Base-by-base conservation (phyloP, 192 early-diverging fungal species). In the Bifiguratus adelaidae region DNA sequence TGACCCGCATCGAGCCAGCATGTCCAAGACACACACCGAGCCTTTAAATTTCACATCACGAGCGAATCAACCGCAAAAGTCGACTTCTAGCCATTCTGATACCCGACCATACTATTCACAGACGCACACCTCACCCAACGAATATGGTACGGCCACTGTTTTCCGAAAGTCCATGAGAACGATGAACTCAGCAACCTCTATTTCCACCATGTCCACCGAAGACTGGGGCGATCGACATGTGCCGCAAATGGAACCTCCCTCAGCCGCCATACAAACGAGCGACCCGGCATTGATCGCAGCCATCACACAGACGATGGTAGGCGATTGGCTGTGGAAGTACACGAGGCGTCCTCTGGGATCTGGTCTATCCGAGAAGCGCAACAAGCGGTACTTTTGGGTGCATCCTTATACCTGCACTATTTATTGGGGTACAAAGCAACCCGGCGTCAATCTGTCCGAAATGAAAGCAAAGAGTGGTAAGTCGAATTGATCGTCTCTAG, bases 231-330 rank as follows among this genome's bases (percentile, higher is more conserved):
- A 40, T 44, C 20, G 43, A 37, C 7, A 30, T 54, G n/a, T 48
- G 47, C 29, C 62, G 42, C 19, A 41, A 45, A 1, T n/a, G 24
- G 38, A 47, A 51, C 37, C 33, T 33, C 25, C 46, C 25, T 1
- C 20, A 23, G 21, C 58, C 55, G 12, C 56, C 56, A 2, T 54
- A 50, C 21, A 44, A 53, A 26, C 36, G 1, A 58, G 74, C 0
- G 74, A 81, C 27, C 79, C 81, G 35, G 73, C 72, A 36, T 73
- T 85, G 24, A 81, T 88, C 11, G 71, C 79, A 25, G 45, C 73
- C 7, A 76, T 88, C 34, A 82, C 85, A 6, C 81, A 80, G 34
- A 81, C 82, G 11, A 88, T 88, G 85, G 80, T 88, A 22, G 85
- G 85, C 4, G 73, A 78, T 24, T 81, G 68, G 50, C 61, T 88